Conservation (phyloP, 2,329 filamentous ascomycete species). For the Exophiala alcalophila region DNA sequence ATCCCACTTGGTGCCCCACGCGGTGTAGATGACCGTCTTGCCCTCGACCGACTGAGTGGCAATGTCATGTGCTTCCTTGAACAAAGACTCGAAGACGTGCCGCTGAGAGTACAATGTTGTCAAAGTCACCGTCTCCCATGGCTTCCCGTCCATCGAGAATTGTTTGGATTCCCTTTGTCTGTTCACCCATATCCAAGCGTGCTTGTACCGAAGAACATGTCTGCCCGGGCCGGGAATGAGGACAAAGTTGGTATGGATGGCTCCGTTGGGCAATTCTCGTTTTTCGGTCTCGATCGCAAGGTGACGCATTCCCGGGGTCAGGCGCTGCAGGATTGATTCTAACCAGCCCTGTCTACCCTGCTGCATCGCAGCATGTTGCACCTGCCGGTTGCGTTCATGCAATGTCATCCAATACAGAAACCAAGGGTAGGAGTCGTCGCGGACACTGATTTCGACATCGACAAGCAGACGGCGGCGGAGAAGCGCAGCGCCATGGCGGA, state of each 20-base stretch:
- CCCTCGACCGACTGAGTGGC: constrained; percentile 80
- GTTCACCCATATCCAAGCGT: constrained; percentile 82
- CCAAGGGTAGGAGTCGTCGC: constrained; percentile 92
- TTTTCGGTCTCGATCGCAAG: constrained; percentile 64
- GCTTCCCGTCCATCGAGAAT: constrained; percentile 71
- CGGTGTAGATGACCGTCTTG: constrained; percentile 88
- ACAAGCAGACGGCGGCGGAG: constrained; percentile 83
- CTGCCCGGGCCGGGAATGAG: constrained; percentile 87
- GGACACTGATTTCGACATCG: constrained; percentile 91
- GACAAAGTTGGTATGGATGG: constrained; percentile 75
- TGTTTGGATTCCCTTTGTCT: constrained; percentile 67
- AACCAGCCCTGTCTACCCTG: constrained; percentile 41
- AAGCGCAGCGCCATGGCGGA: constrained; percentile 68
- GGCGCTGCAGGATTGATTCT: constrained; percentile 54
- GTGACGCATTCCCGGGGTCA: constrained; percentile 61
- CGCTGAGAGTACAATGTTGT: constrained; percentile 89
- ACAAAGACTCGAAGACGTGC: constrained; percentile 85
- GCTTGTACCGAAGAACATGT: constrained; percentile 81
- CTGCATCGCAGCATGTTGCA: constrained; percentile 38
- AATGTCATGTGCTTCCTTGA: constrained; percentile 78
- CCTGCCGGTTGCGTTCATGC: constrained; percentile 65
- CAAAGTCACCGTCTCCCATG: constrained; percentile 89
- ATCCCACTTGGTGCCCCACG: constrained; percentile 79
- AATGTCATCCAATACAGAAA: constrained; percentile 91
- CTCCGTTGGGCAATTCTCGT: constrained; percentile 61